Conservation (phyloP, 352 stramenopile species). For the Globisporangium ultimum region DNA sequence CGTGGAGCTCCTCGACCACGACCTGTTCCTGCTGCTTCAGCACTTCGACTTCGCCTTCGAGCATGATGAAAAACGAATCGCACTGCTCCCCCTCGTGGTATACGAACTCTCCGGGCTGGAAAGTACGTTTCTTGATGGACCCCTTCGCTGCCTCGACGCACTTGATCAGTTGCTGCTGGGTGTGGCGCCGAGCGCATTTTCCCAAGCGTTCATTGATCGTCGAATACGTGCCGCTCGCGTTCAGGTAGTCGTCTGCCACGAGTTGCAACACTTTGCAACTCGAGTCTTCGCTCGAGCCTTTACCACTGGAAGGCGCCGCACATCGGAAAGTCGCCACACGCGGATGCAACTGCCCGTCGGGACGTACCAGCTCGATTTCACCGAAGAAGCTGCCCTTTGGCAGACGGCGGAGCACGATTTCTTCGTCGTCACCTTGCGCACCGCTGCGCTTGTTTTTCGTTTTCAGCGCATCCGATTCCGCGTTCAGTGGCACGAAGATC, state of each 20-base stretch:
- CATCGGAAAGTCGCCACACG: conserved; percentile 74
- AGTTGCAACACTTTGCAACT: conserved; percentile 77
- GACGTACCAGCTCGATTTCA: conserved; percentile 71
- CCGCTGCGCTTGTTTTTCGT: not conserved
- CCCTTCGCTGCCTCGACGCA: conserved; percentile 73
- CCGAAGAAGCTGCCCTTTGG: conserved; percentile 78
- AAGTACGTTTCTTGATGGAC: conserved; percentile 58
- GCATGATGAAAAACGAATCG: conserved; percentile 79
- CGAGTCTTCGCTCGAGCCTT: conserved; percentile 13
- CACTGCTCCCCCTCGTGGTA: conserved; percentile 75
- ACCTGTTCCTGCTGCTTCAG: conserved; percentile 61
- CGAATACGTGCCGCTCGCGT: conserved; percentile 71
- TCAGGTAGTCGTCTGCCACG: conserved; percentile 75
- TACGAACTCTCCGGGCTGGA: conserved; percentile 60
- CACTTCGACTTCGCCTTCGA: conserved; percentile 71
- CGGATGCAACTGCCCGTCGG: conserved; percentile 62
- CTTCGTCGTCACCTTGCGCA: conserved; percentile 13
- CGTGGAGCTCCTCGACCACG: conserved; percentile 66
- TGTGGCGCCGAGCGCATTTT: conserved; percentile 50
- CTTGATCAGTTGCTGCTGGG: conserved; percentile 72
- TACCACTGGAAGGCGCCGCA: not conserved
- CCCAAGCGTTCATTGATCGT: conserved; percentile 70
- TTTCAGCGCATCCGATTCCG: not conserved
- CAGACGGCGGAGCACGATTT: conserved; percentile 59
- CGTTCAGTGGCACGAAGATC: conserved; percentile 10